Conservation (phyloP, 352 stramenopile species). For the Phytophthora vignae region DNA sequence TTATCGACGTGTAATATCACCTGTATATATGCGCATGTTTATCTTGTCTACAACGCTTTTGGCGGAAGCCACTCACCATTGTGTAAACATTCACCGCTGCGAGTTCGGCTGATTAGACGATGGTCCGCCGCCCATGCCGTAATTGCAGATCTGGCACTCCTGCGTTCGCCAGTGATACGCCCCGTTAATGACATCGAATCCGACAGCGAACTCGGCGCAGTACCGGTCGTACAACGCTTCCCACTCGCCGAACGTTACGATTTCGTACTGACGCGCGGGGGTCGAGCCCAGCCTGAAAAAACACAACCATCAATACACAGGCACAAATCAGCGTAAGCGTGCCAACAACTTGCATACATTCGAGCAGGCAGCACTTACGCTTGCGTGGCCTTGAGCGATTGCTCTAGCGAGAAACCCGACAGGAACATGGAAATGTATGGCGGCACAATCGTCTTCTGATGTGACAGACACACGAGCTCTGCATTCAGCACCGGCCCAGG, state of each 20-base stretch:
- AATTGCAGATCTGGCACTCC: conserved; percentile 85
- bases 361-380: conserved; percentile 57
- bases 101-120: conserved; percentile 58
- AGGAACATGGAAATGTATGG: conserved; percentile 90
- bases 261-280: conserved; percentile 82
- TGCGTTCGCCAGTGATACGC: conserved; percentile 87
- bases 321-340: no score
- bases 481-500: conserved; percentile 84
- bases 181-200: conserved; percentile 81
- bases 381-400: conserved; percentile 79
- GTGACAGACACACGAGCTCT: conserved; percentile 80
- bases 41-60: not conserved
- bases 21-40: conserved; percentile 18
- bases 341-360: no score
- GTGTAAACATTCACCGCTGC: conserved; percentile 44
- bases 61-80: conserved; percentile 28
- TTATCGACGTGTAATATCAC: not conserved
- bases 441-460: conserved; percentile 82
- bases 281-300: conserved; percentile 56
- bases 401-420: conserved; percentile 80
- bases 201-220: conserved; percentile 83
- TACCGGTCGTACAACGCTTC: conserved; percentile 83
- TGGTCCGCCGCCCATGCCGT: conserved; percentile 59
- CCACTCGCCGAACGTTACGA: conserved; percentile 84
- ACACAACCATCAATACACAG: not conserved